These are phyloP conservation scores for Megacollybia platyphylla DNA, from an alignment of 1,284 basidiomycete species.

Conservation along the genomic window DNA sequence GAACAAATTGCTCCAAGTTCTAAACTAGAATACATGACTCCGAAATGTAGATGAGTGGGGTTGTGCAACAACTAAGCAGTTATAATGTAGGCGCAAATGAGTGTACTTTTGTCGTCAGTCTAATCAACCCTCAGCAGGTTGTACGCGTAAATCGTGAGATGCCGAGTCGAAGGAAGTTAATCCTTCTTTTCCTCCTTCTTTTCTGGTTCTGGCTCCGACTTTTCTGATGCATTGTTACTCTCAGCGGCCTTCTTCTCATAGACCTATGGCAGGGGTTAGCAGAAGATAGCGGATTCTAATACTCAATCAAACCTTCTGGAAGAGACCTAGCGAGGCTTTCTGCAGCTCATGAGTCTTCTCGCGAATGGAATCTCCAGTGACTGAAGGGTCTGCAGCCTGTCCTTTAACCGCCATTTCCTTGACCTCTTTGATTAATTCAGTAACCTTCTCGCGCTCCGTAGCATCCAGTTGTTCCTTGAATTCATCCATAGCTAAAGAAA, in stretches of 20 bases:
- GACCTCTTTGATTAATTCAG: slow-evolving; percentile 77
- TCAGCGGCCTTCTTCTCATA: slow-evolving; percentile 60
- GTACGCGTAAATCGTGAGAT: neutral
- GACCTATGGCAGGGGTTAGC: slow-evolving; percentile 26
- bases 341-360: slow-evolving; percentile 95
- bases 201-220: slow-evolving; percentile 1
- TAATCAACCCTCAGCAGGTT: neutral
- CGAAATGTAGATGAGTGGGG: slow-evolving; percentile 1
- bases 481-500: slow-evolving; percentile 71
- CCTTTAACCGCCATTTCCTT: slow-evolving; percentile 87
- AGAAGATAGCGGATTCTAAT: slow-evolving; percentile 1
- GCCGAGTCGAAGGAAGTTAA: slow-evolving; percentile 3
- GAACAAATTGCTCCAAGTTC: slow-evolving; percentile 10
- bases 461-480: slow-evolving; percentile 95
- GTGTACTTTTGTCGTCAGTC: slow-evolving; percentile 2
- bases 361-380: slow-evolving; percentile 83
- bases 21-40: neutral
- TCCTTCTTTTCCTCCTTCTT: slow-evolving; percentile 6
- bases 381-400: slow-evolving; percentile 70
- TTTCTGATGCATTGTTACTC: neutral
- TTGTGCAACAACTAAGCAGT: neutral
- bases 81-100: neutral
- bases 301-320: slow-evolving; percentile 67
- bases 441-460: slow-evolving; percentile 88
- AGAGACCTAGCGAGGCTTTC: slow-evolving; percentile 90